These are phyloP conservation scores for Endoconidiophora polonica DNA, from an alignment of 2,329 filamentous ascomycete genomes.

Conservation along the genomic window DNA sequence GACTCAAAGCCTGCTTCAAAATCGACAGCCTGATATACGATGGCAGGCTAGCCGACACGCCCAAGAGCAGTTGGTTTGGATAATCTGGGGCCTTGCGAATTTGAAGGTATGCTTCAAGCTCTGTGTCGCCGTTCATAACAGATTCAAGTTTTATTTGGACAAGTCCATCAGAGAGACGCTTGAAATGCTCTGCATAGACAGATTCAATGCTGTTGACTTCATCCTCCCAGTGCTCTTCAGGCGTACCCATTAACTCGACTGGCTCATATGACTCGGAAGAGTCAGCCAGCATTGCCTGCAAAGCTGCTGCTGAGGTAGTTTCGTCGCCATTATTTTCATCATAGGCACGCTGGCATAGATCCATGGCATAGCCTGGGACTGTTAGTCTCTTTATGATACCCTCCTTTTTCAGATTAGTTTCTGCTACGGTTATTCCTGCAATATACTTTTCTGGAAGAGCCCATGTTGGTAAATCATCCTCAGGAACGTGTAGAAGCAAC, in stretches of 20 bases:
- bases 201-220: constrained; percentile 72
- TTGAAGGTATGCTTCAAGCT: constrained; percentile 41
- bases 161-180: constrained; percentile 39
- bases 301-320: constrained; percentile 54
- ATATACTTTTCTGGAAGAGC: constrained; percentile 82
- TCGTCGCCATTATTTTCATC: constrained; percentile 58
- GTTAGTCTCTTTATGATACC: constrained; percentile 67
- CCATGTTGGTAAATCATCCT: constrained; percentile 90
- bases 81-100: constrained; percentile 61
- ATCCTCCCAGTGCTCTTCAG: constrained; percentile 61
- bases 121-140: constrained; percentile 33
- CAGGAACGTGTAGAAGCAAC: constrained; percentile 90
- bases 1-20: constrained; percentile 55
- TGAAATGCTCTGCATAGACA: constrained; percentile 65
- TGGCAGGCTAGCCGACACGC: constrained; percentile 55
- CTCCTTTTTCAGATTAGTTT: constrained; percentile 65
- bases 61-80: constrained; percentile 52
- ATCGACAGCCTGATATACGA: constrained; percentile 89
- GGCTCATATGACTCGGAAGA: constrained; percentile 22
- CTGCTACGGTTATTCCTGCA: constrained; percentile 74
- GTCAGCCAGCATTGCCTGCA: constrained; percentile 40
- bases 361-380: constrained; percentile 66
- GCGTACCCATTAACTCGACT: constrained; percentile 31
- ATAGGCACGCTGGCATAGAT: constrained; percentile 65
- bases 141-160: constrained; percentile 53